phyloP scores from a whole-genome alignment of 352 stramenopile genomes.

The Globisporangium heterothallicum region DNA sequence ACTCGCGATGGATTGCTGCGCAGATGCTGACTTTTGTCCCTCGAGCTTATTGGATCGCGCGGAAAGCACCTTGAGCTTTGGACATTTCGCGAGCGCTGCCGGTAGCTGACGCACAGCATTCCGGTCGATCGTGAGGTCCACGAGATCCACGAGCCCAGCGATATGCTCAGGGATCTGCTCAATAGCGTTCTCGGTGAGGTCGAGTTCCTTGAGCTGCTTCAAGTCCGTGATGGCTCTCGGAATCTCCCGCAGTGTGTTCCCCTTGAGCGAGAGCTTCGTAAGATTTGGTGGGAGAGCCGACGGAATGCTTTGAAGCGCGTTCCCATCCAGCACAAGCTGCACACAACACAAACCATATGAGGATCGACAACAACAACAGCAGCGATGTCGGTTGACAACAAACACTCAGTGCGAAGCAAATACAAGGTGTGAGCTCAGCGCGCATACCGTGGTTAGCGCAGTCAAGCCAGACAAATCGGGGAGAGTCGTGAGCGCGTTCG shows the following conservation, averaged over 20 bases:
- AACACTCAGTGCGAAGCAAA: background rate
- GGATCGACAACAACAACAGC: too few relatives aligned
- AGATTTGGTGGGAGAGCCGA: conserved; percentile 58
- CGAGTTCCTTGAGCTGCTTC: conserved; percentile 57
- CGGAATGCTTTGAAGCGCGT: conserved; percentile 52
- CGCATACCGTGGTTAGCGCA: conserved; percentile 58
- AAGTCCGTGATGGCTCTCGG: conserved; percentile 42
- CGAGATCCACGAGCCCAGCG: conserved; percentile 38
- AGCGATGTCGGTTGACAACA: background rate
- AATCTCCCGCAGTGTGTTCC: conserved; percentile 44
- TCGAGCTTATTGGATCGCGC: conserved; percentile 49
- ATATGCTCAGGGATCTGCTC: conserved; percentile 38
- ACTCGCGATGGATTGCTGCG: conserved; percentile 41
- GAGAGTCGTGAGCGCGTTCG: conserved; percentile 49
- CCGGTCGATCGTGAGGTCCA: conserved; percentile 62
- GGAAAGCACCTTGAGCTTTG: conserved; percentile 72
- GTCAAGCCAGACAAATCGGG: conserved; percentile 62
- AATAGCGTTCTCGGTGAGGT: conserved; percentile 61
- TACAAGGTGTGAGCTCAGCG: conserved; percentile 1
- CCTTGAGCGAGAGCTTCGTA: conserved; percentile 69
- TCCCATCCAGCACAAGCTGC: conserved; percentile 75
- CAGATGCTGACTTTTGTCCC: conserved; percentile 11
- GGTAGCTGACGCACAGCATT: conserved; percentile 50
- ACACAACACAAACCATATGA: background rate
- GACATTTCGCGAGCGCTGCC: conserved; percentile 38